Conservation (phyloP, 345 rosid species). For the Bretschneidera sinensis region DNA sequence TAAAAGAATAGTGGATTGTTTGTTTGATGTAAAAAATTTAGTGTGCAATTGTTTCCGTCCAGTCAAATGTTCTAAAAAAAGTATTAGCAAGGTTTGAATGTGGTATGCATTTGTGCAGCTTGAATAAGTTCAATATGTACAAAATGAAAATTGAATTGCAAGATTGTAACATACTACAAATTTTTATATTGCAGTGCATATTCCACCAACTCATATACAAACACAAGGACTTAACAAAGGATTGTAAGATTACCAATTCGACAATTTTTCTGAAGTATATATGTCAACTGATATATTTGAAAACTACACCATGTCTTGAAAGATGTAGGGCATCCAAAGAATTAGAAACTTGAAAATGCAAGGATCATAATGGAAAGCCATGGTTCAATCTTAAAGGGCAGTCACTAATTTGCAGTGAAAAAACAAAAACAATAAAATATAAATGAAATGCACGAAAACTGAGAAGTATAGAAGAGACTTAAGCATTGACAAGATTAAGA, state of each 20-base stretch:
- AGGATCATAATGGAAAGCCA: not conserved
- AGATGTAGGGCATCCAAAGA: too few species aligned
- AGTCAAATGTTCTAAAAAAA: not conserved
- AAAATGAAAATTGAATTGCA: not conserved
- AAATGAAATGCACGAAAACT: too few species aligned
- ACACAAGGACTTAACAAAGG: too few species aligned
- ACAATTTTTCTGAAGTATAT: too few species aligned
- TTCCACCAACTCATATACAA: too few species aligned
- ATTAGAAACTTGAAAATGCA: not conserved
- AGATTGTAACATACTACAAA: not conserved
- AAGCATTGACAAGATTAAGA: too few species aligned
- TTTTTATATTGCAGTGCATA: not conserved
- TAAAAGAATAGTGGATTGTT: not conserved
- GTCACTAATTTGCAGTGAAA: too few species aligned
- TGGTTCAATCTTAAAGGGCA: too few species aligned
- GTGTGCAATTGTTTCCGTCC: not conserved
- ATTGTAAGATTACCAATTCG: too few species aligned
- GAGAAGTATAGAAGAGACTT: too few species aligned
- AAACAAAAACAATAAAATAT: too few species aligned
- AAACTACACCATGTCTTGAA: not conserved
- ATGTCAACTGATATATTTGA: not conserved
- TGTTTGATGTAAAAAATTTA: not conserved
- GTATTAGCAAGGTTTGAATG: not conserved
- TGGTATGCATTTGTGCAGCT: too few species aligned
- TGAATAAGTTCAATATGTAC: constrained; percentile 3